Evolutionary conservation across 2,329 filamentous ascomycete species (phyloP).

Genomic region (Plectosphaerella sp.): DNA sequence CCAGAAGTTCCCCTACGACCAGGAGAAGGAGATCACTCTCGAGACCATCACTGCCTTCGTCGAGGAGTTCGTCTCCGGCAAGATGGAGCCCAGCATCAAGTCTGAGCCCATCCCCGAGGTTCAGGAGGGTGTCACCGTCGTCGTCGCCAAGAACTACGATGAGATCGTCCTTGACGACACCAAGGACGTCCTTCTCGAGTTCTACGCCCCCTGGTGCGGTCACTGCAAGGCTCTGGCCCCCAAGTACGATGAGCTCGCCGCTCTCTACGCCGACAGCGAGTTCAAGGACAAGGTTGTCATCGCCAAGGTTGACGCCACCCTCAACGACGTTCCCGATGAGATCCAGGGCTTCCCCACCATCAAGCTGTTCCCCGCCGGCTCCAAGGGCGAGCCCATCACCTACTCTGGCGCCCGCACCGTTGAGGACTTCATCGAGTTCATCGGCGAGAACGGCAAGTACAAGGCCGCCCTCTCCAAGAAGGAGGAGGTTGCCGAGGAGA

Average conservation of each 20-base stretch:
- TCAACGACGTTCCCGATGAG: slow-evolving; percentile 95
- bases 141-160: slow-evolving; percentile 90
- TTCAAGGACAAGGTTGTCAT: slow-evolving; percentile 83
- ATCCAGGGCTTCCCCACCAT: slow-evolving; percentile 98
- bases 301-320: slow-evolving; percentile 95
- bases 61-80: slow-evolving; percentile 77
- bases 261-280: slow-evolving; percentile 71
- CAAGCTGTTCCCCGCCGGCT: slow-evolving; percentile 91
- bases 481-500: slow-evolving; percentile 51
- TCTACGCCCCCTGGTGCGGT: slow-evolving; percentile 98
- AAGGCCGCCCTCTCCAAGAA: slow-evolving; percentile 62
- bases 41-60: slow-evolving; percentile 76
- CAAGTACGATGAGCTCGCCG: slow-evolving; percentile 89
- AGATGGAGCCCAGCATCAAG: slow-evolving; percentile 95
- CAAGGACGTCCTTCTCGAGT: slow-evolving; percentile 97
- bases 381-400: slow-evolving; percentile 78
- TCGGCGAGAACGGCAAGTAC: slow-evolving; percentile 93
- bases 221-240: slow-evolving; percentile 99
- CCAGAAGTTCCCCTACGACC: slow-evolving; percentile 93
- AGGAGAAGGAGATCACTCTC: slow-evolving; percentile 71
- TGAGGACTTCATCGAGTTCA: slow-evolving; percentile 87
- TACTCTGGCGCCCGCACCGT: slow-evolving; percentile 86
- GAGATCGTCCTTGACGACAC: slow-evolving; percentile 85
- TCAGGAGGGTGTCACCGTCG: slow-evolving; percentile 81
- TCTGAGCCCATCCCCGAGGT: slow-evolving; percentile 94